Base-by-base conservation (phyloP, 495 filamentous ascomycete genomes). In the Hypoxylon crocopeplum region DNA sequence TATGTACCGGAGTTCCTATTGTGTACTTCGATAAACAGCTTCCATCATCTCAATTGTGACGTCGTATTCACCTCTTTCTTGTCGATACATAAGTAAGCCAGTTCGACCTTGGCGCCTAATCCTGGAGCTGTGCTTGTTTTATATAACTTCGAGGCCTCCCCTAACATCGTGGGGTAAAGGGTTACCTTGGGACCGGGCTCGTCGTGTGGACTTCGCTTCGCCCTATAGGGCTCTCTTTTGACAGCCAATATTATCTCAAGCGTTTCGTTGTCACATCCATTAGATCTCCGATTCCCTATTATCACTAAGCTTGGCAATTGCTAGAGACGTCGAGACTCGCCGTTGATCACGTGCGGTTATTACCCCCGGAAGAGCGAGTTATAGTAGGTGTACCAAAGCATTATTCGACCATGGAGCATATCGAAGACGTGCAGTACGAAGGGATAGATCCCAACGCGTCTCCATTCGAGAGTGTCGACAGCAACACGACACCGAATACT, bases 401-500 rank as follows among this genome's bases (percentile, higher is more conserved):
- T 15, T 38, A 25, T 41, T 47, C 47, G 19, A 44, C 33, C 19
- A 60, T 72, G 55, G 66, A 51, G 15, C 45, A 59, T 22, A 38
- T 70, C 45, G 72, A 74, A 5, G 53, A 67, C 21, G 42, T 49
- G 16, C 64, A 59, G 7, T 69, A 48, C 39, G 64, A 63, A 25
- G 73, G 69, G 38, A 67, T 70, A 36, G 70, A 77, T 41, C 68
- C 68, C 15, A 75, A 72, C 44, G 67, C 64, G 32, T 78, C 76
- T 19, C 76, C 75, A 10, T 65, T 66, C 12, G 71, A 68, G 27
- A 77, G 69, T 55, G 64, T 66, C 48, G 75, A 73, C 30, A 77
- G 70, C 60, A 77, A 76, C 57, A 71, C 69, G 11, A 81, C 77
- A 7, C 77, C 78, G 7, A 69, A 73, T 53, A 79, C 79, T 20